Base-by-base conservation (phyloP, 805 yeast species). In the Yueomyces sinensis region DNA sequence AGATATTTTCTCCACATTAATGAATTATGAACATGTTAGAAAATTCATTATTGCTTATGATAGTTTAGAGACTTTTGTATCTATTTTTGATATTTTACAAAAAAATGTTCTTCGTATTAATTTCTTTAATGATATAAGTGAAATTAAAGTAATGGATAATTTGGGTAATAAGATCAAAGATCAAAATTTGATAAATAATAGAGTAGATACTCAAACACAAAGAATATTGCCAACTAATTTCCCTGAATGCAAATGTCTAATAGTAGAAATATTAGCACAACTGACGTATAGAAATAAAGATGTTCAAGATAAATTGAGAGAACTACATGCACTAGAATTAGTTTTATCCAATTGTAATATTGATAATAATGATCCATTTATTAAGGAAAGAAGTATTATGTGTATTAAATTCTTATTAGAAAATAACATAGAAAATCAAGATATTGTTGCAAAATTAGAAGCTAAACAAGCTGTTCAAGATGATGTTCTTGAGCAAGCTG, bases 291-390 rank as follows among this genome's bases (percentile, higher is more conserved):
- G 67, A 1, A 67, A 74, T 31, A 59, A 54, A 31, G 61, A 61
- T 4, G 68, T 73, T 4, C 95, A 89, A 50, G 89, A 87, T 37
- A 51, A 58, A 30, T 61, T 82, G 25, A 61, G 96, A 32, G 68
- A 68, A 20, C 44, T 63, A 1, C 82, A 79, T 31, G 94, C 84
- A 0, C 53, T 89, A 13, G 82, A 75, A 35, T 56, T 82, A 15
- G 65, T 87, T 0, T 60, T 89, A 17, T 79, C 87, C 6, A 79
- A 77, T 41, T 87, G 96, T 59, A 72, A 80, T 28, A 75, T 91
- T 34, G 97, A 89, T 53, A 77, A 76, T 31, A 74, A 82, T 50
- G 93, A 91, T 52, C 97, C 96, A 0, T 89, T 68, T 39, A 77
- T 82, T 37, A 79, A 83, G 43, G 98, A 89, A 49, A 62, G 89